These are phyloP conservation scores for Plectranthus barbatus DNA, from an alignment of 257 asterid genomes.

Conservation along the genomic window DNA sequence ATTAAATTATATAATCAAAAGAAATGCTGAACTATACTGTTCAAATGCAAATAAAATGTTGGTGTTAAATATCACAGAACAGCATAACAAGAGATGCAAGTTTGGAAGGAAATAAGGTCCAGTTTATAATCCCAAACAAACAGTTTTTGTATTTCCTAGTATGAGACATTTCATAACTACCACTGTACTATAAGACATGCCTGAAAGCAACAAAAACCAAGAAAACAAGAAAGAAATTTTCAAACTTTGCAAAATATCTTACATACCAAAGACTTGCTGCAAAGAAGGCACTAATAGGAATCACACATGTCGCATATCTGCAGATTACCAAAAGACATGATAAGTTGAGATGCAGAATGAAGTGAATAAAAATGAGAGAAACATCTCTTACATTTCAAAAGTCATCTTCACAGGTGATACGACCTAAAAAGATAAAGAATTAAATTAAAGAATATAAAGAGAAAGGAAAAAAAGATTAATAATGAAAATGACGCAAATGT, in stretches of 20 bases:
- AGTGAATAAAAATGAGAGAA: constrained; percentile 12
- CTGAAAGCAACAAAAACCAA: not conserved
- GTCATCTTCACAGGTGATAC: constrained; percentile 95
- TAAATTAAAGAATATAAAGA: constrained; percentile 4
- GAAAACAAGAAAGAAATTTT: constrained; percentile 1
- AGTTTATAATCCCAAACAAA: not conserved
- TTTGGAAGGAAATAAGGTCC: not conserved
- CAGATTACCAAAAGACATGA: constrained; percentile 21
- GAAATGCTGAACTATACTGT: not conserved
- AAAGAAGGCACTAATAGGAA: constrained; percentile 95
- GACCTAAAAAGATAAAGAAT: constrained; percentile 44
- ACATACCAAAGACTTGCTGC: constrained; percentile 80
- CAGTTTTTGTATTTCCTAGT: not conserved
- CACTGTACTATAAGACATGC: not conserved
- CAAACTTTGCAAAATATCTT: not conserved
- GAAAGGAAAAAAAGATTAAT: not conserved
- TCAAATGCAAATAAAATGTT: not conserved
- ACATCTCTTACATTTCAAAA: constrained; percentile 66
- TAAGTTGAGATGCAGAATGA: constrained; percentile 6
- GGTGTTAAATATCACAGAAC: not conserved
- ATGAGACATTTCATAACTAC: not conserved
- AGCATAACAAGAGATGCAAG: not conserved
- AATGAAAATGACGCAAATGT: not conserved
- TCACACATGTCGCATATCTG: constrained; percentile 92
- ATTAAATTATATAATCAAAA: not conserved